Base-by-base conservation (phyloP, 2,329 filamentous ascomycete species). In the Cordyceps fumosorosea region DNA sequence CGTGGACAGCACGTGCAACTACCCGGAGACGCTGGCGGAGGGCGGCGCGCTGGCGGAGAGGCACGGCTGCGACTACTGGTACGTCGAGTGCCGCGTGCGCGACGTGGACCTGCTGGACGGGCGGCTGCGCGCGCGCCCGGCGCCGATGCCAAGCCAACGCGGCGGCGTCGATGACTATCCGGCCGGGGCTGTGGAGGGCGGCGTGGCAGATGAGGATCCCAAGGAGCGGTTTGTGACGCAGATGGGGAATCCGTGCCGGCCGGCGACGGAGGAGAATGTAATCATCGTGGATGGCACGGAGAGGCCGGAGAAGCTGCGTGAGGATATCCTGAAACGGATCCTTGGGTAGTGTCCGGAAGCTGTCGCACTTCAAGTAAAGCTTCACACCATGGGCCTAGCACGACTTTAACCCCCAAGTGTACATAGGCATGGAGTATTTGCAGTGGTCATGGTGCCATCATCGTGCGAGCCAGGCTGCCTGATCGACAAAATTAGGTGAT, bases 1-100 rank as follows among this genome's bases (percentile, higher is more conserved):
- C n/a, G 68, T 77, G 18, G 75, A 77, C 64, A 75, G 73, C 60
- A 69, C 70, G 34, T 77, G 73, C 67, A 75, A 75, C 63, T 75
- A 66, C 65, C 53, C 66, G 12, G 67, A 73, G 63, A 65, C 70
- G 2, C 62, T 76, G 32, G 68, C 72, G 18, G 47, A 63, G 6
- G 75, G 75, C 2, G 60, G 57, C 3, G 66, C 65, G 7, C 54
- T 56, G 40, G 72, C 74, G 2, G n/a, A 60, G 22, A 20, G 59
- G 20, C 51, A 65, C 47, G 62, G 63, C 4, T 67, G 44, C 44
- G 20, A 22, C 20, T 69, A 70, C 61, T 67, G 66, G 65, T 75
- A 75, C 42, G 65, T 76, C 20, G 72, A 75, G 64, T 75, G 71
- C 45, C 67, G 62, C 48, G 68, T 72, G 10, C 34, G 66, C 7